Evolutionary conservation across 768 basidiomycete species (phyloP).

Genomic region (Plicaturopsis crispa): DNA sequence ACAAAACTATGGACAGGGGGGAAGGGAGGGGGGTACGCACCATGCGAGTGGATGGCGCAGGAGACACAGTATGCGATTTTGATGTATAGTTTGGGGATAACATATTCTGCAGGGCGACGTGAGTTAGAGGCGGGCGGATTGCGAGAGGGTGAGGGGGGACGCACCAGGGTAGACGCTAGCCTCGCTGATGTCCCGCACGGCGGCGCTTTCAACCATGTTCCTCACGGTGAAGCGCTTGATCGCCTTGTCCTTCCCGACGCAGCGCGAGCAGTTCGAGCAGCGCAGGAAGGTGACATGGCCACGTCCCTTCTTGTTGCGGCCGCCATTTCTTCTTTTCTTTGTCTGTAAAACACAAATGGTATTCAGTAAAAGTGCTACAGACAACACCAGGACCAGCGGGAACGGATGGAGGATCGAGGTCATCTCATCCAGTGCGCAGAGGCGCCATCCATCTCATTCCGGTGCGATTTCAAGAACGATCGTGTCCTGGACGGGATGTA

Average conservation of each 20-base stretch:
- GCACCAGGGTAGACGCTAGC: slow-evolving; percentile 87
- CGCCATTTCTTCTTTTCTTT: slow-evolving; percentile 98
- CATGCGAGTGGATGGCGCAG: slow-evolving; percentile 98
- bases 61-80: slow-evolving; percentile 99
- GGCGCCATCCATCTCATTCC: slow-evolving; percentile 22
- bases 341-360: slow-evolving; percentile 48
- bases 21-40: slow-evolving; percentile 34
- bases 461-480: not conserved
- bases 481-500: not conserved
- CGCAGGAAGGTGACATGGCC: slow-evolving; percentile 93
- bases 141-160: slow-evolving; percentile 16
- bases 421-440: slow-evolving; percentile 2
- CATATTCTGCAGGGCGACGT: slow-evolving; percentile 60
- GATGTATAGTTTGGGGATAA: slow-evolving; percentile 95
- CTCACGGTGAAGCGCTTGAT: slow-evolving; percentile 99
- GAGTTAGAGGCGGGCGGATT: not conserved
- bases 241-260: slow-evolving; percentile 98
- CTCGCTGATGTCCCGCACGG: slow-evolving; percentile 94
- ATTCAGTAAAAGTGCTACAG: not conserved
- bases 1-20: slow-evolving; percentile 1
- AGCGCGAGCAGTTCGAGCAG: slow-evolving; percentile 99
- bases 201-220: slow-evolving; percentile 99
- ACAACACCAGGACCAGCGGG: not conserved
- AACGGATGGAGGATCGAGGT: not conserved
- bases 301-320: slow-evolving; percentile 99